Evolutionary conservation across 1,139 yeast genomes (phyloP), one percentile per base, ranked within the genome.

Genomic region (Waltiozyma sp.): DNA sequence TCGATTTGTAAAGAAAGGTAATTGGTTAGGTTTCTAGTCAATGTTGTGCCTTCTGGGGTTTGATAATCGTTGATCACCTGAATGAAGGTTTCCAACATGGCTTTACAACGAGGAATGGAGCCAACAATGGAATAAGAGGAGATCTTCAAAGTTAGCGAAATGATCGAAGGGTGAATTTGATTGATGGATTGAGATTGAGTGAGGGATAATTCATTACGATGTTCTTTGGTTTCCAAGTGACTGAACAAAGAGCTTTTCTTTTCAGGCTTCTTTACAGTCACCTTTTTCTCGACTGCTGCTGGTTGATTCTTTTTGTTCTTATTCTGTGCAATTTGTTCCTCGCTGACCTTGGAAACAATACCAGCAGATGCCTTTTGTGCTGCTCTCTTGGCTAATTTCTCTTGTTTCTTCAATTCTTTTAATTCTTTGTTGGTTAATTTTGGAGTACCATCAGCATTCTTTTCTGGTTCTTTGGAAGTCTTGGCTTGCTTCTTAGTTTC

Each of bases 1-100:
- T 91, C 98, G 51, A 93, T 93, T 63, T 93, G 99, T 56, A 84
- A 88, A n/a, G 95, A 80, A 49, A 93, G 70, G 58, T 88, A 91
- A 23, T 83, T 80, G 0, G 96, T 88, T 55, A 93, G 72, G 62
- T 89, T 86, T 66, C 99, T 77, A 35, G 91, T 79, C 52, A 93
- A 70, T 1, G 95, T 81, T 14, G 93, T 83, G 45, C 86, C 89
- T 38, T 72, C 75, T 3, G 98, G 98, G 0, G 97, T 88, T 45
- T 71, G 65, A 59, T 91, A 93, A 54, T 87, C 95, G 38, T 62
- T 58, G 42, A 93, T 86, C 19, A 91, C 93, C 37, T 69, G 72
- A 59, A 85, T 81, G 64, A 93, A 93, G 9, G 89, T 91, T 49
- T 75, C 75, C 61, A 93, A 68, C 95, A 91, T 88, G 31, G 87